These are phyloP conservation scores for Cyberlindnera mycetangii DNA, from an alignment of 805 yeast genomes.

Conservation along the genomic window DNA sequence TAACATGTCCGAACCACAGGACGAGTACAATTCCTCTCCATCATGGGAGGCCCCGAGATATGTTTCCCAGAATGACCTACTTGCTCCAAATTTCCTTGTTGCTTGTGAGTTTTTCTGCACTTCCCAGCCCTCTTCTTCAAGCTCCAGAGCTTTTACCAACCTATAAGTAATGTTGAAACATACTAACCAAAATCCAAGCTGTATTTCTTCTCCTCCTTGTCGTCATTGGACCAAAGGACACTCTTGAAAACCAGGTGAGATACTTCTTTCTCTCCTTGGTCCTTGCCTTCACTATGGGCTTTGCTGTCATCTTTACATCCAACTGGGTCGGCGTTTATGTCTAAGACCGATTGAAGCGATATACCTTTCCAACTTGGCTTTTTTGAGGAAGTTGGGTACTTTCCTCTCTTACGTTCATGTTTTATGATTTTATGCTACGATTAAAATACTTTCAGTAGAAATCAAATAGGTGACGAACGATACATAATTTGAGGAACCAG, in stretches of 20 bases:
- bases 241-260: constrained; percentile 16
- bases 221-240: constrained; percentile 9
- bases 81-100: not conserved
- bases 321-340: constrained; percentile 47
- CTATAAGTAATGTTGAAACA: no score
- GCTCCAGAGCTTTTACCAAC: no score
- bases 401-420: not conserved
- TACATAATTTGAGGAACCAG: not conserved
- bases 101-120: constrained; percentile 5
- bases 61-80: constrained; percentile 1
- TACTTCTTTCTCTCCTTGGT: constrained; percentile 28
- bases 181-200: not conserved
- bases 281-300: constrained; percentile 37
- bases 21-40: not conserved
- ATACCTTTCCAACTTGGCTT: not conserved
- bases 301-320: constrained; percentile 39
- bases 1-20: not conserved
- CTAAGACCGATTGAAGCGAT: constrained; percentile 9
- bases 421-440: not conserved
- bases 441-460: not conserved
- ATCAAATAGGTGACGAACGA: not conserved
- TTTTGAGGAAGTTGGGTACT: not conserved
- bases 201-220: not conserved
- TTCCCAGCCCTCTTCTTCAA: no score
- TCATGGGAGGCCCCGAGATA: constrained; percentile 3